These are phyloP conservation scores for Leersia perrieri DNA, from an alignment of 176 grass and related monocot genomes.

Conservation along the genomic window DNA sequence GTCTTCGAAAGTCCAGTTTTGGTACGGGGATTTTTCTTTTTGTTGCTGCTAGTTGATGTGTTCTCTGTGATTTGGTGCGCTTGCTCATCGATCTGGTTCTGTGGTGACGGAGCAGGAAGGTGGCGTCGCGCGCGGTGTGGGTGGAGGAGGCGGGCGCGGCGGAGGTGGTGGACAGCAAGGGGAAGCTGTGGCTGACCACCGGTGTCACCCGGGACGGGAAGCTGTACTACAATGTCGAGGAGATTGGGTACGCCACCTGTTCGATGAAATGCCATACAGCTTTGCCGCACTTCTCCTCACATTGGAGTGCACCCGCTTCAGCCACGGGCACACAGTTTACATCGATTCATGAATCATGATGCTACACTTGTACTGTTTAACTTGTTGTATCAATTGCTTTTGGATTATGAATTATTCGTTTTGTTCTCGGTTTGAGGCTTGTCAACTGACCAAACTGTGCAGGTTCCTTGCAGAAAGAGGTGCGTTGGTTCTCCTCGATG, in stretches of 20 bases:
- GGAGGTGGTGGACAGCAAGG: conserved; percentile 69
- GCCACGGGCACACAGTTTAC: too few relatives aligned
- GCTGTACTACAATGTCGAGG: conserved; percentile 81
- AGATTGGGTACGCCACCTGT: conserved; percentile 61
- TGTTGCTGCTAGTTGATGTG: neutral
- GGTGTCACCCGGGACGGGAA: conserved; percentile 50
- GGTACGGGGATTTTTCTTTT: neutral
- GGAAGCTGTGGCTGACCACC: conserved; percentile 78
- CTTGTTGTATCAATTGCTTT: neutral
- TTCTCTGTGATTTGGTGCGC: neutral
- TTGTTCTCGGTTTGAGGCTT: neutral
- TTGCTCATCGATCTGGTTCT: neutral
- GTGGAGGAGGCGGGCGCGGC: conserved; percentile 60
- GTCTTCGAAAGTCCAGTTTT: conserved; percentile 40
- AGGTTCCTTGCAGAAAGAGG: conserved; percentile 86
- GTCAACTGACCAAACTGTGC: conserved; percentile 16
- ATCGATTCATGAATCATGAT: neutral
- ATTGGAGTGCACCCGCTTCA: neutral
- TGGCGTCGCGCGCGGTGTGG: conserved; percentile 63
- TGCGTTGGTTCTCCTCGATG: conserved; percentile 55
- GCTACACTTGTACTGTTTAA: neutral
- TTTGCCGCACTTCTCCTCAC: neutral
- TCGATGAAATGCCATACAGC: conserved; percentile 23
- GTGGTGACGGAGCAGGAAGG: conserved; percentile 38
- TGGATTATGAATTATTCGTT: neutral